Evolutionary conservation across 257 asterid genomes (phyloP).

Genomic region (Nicotiana obtusifolia): DNA sequence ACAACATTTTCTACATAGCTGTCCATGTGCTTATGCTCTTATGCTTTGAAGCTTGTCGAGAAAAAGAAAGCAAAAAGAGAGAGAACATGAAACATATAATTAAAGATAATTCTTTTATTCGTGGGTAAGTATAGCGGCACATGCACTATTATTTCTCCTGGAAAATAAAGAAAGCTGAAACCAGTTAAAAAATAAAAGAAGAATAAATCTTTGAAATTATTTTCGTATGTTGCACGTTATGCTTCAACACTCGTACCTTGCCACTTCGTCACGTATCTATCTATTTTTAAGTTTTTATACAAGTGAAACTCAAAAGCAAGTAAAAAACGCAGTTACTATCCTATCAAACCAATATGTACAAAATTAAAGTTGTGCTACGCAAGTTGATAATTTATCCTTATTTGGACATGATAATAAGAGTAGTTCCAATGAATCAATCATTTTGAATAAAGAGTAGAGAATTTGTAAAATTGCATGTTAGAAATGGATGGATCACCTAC

Average conservation of each 20-base stretch:
- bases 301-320: neutral
- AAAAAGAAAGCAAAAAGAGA: too few species aligned
- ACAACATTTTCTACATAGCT: neutral
- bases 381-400: neutral
- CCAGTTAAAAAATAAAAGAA: neutral
- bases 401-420: neutral
- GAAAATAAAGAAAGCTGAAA: neutral
- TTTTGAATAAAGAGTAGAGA: neutral
- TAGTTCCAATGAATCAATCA: neutral
- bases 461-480: neutral
- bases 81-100: neutral
- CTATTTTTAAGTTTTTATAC: neutral
- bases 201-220: neutral
- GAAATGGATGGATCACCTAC: slow-evolving; percentile 26
- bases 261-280: neutral
- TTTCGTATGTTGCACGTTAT: neutral
- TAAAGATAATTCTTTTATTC: neutral
- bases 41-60: neutral
- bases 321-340: neutral
- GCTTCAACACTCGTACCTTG: neutral
- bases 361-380: too few species aligned
- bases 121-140: neutral
- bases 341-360: neutral
- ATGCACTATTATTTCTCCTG: neutral
- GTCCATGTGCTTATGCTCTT: neutral